Base-by-base conservation (phyloP, 116 monocot genomes). In the Trichopus zeylanicus region DNA sequence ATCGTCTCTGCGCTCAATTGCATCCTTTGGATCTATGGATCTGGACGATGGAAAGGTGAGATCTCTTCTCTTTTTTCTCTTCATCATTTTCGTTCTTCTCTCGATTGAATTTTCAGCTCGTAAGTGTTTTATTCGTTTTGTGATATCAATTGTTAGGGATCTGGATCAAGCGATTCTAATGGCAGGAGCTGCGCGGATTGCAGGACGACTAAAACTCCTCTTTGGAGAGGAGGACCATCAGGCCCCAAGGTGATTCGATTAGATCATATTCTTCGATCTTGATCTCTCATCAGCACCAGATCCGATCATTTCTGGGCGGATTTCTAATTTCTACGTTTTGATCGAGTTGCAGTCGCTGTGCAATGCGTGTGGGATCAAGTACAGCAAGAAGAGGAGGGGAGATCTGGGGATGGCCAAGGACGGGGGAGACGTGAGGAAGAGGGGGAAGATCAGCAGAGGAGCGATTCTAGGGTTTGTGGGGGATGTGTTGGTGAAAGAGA, bases 191-290 rank as follows among this genome's bases (percentile, higher is more conserved):
- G 87, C 63, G 59, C 63, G 29, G 75, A 66, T 53, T 87, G 87
- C 79, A 46, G 70, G 33, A 78, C 87, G 24, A 87, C 87, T 6
- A 69, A 61, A 37, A 87, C 87, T 22, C 87, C 87, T 25, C 76
- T 87, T 0, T 87, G 87, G 87, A 32, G 87, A 54, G 82, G 79
- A 20, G 87, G 87, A 31, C 87, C 87, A 0, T 67, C 73, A 12
- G 87, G 87, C 0, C 87, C 87, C 31, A 87, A 82, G 87, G 87
- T 87, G 48, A 56, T n/a, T 4, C 23, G 28, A 42, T 20, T 66
- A 7, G 21, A 27, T 37, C 23, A 30, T 34, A 6, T 48, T 6
- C 30, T 26, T 35, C 52, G 42, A 29, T 56, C 9, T 20, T 35
- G 13, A 16, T 49, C 21, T 49, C 2, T 28, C 18, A 4, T 2